Evolutionary conservation across 257 asterid genomes (phyloP), one percentile per base, ranked within the genome.

Genomic region (Solanum neorickii): DNA sequence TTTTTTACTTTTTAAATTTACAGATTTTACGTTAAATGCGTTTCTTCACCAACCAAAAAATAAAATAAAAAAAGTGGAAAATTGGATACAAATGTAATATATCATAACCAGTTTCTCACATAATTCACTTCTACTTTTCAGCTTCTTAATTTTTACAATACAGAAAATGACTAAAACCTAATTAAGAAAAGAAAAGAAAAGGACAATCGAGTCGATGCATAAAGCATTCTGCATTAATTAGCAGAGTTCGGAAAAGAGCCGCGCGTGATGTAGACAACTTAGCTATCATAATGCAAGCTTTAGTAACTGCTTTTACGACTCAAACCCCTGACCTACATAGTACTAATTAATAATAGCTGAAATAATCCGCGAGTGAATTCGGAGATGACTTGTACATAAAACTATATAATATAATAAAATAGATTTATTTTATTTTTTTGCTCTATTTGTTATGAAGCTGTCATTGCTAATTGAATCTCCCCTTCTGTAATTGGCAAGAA

Each of bases 401-500:
- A 47, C 31, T 42, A 41, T 42, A 76, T 42, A 76, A 49, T 10
- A 82, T 82, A 80, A 49, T 82, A 49, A 72, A 80, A 80, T 82
- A 25, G 85, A 49, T 49, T 47, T 47, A 18, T 56, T 82, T 82
- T 56, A 35, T 37, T 37, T 42, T 46, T 42, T 49, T 46, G 49
- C 14, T 46, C 47, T 25, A 35, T n/a, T 37, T 27, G n/a, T 42
- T 89, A 93, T 52, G 92, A 90, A 46, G 69, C 59, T 12, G 95
- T 91, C 82, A 91, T 90, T 3, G 94, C 96, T 47, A 92, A 90
- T 27, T 94, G 98, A 82, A 94, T 94, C 88, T 96, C 98, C 84
- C 95, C 94, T 90, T 94, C 97, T 9, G 59, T 90, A 42, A 95
- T 83, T 6, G 99, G 97, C 92, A 92, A 52, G 89, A 96, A 96